Evolutionary conservation across 148 eudicot genomes (phyloP).

Genomic region (Camellia granthamiana): DNA sequence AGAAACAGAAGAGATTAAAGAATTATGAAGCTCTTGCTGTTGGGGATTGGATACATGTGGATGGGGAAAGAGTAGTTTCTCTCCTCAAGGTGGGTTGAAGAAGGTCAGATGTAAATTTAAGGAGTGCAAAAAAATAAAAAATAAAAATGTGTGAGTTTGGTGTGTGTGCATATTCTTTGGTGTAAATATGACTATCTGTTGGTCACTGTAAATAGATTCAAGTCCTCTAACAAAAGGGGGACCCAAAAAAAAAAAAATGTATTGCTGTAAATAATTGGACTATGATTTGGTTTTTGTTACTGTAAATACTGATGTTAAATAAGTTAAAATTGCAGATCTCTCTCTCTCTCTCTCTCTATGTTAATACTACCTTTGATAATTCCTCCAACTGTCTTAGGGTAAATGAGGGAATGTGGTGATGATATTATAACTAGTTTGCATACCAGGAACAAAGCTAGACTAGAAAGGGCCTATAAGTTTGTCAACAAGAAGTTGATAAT

Average conservation of each 20-base stretch:
- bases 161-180: conserved; percentile 11
- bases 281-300: neutral
- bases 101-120: neutral
- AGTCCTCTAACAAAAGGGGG: neutral
- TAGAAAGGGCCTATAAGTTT: too few species aligned
- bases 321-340: neutral
- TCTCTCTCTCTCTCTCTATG: neutral
- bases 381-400: too few species aligned
- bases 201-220: conserved; percentile 3
- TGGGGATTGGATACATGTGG: too few species aligned
- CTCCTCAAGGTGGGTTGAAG: neutral
- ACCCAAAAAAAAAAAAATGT: neutral
- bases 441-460: too few species aligned
- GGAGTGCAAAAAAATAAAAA: neutral
- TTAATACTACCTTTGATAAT: too few species aligned
- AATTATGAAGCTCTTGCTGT: too few species aligned
- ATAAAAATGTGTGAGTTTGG: neutral
- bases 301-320: neutral
- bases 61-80: too few species aligned
- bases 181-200: conserved; percentile 14
- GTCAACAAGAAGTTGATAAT: too few species aligned
- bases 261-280: neutral
- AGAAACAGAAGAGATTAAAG: neutral
- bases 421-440: too few species aligned
- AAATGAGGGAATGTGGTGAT: too few species aligned